These are phyloP conservation scores for Proliferodiscus dingleyae DNA, from an alignment of 2,329 filamentous ascomycete genomes.

Conservation along the genomic window DNA sequence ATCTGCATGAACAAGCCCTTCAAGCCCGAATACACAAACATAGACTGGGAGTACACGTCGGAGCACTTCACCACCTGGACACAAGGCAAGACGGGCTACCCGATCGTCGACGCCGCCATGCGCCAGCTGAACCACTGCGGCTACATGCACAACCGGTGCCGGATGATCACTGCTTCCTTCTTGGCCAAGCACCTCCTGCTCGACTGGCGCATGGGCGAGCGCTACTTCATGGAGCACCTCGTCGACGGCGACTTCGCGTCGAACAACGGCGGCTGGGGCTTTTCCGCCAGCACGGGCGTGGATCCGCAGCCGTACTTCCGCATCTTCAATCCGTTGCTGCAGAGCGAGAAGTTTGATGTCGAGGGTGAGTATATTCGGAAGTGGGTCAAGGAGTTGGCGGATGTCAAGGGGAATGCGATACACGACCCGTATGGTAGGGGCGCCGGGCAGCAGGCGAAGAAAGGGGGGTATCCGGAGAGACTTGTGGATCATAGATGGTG, in stretches of 20 bases:
- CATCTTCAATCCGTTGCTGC: slow-evolving; percentile 80
- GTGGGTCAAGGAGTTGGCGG: slow-evolving; percentile 73
- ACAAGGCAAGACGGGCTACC: slow-evolving; percentile 69
- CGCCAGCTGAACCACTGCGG: slow-evolving; percentile 63
- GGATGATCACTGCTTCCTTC: slow-evolving; percentile 81
- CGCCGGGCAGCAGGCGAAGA: slow-evolving; percentile 50
- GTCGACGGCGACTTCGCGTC: slow-evolving; percentile 33
- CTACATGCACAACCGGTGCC: slow-evolving; percentile 81
- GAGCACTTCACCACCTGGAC: slow-evolving; percentile 70
- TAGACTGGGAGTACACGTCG: slow-evolving; percentile 73
- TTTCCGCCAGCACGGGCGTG: slow-evolving; percentile 63
- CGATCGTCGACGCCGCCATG: slow-evolving; percentile 84
- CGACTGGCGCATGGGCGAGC: slow-evolving; percentile 79
- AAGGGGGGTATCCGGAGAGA: slow-evolving; percentile 66
- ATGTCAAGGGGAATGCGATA: slow-evolving; percentile 61
- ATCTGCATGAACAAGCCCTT: slow-evolving; percentile 74
- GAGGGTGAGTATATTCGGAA: slow-evolving; percentile 74
- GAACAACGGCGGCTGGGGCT: slow-evolving; percentile 34
- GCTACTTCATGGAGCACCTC: slow-evolving; percentile 72
- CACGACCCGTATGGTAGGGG: slow-evolving; percentile 77
- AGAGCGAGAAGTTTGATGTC: slow-evolving; percentile 81
- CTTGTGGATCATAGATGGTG: slow-evolving; percentile 70
- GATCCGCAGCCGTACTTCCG: slow-evolving; percentile 88
- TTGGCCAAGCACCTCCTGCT: slow-evolving; percentile 74
- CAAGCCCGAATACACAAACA: slow-evolving; percentile 80